phyloP scores from a whole-genome alignment of 2,329 filamentous ascomycete genomes.

The Paraconiothyrium sp. region DNA sequence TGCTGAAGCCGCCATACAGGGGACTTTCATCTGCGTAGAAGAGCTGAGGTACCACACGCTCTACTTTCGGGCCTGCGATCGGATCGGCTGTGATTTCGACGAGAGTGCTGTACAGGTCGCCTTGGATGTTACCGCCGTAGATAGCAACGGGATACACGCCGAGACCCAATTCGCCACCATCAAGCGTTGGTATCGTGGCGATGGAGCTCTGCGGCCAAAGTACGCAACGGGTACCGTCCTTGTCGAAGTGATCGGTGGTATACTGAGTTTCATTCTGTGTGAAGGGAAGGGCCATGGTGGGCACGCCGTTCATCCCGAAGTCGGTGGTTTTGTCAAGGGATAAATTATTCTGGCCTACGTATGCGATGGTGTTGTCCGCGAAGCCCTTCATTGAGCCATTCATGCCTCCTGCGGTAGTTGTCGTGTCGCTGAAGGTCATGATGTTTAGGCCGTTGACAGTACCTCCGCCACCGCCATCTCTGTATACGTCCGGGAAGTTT shows the following conservation, averaged over 20 bases:
- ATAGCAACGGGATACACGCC: neutral
- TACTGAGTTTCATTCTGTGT: constrained; percentile 5
- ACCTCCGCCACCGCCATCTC: constrained; percentile 1
- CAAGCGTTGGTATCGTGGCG: neutral
- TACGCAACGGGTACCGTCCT: neutral
- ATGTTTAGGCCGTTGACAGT: neutral
- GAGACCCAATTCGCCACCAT: neutral
- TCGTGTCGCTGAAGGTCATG: constrained; percentile 4
- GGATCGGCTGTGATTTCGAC: neutral
- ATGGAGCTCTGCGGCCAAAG: constrained; percentile 1
- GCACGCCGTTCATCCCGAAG: neutral
- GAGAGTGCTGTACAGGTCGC: neutral
- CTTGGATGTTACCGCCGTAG: neutral
- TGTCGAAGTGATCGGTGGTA: neutral
- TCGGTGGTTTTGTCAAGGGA: neutral
- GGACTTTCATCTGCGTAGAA: neutral
- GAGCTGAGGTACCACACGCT: neutral
- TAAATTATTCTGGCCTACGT: neutral
- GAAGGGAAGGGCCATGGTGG: neutral
- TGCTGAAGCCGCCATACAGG: neutral
- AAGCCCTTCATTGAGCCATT: neutral
- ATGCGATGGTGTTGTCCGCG: constrained; percentile 2
- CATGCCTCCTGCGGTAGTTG: neutral
- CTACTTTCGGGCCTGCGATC: neutral
- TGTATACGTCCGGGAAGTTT: neutral